Evolutionary conservation across 2,329 filamentous ascomycete genomes (phyloP).

Genomic region (Aspergillus puulaauensis): DNA sequence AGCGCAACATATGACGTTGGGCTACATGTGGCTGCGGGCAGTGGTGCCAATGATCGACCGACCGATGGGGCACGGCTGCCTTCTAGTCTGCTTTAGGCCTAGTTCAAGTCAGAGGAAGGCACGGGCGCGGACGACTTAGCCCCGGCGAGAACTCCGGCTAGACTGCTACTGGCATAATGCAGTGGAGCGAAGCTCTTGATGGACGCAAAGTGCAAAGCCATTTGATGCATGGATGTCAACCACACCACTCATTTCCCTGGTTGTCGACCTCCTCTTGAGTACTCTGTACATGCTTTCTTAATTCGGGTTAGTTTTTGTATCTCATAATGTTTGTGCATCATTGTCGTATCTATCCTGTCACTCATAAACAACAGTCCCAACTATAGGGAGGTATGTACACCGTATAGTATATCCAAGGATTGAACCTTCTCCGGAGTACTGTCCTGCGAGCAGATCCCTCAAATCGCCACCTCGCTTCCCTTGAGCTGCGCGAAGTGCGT

Average conservation of each 20-base stretch:
- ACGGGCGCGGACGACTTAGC: constrained; percentile 4
- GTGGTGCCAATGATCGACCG: constrained; percentile 14
- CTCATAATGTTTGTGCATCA: neutral
- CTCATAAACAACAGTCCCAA: neutral
- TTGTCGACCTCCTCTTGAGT: neutral
- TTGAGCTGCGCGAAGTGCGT: neutral
- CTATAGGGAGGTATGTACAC: neutral
- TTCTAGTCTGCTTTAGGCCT: neutral
- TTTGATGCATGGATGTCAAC: neutral
- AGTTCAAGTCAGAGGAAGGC: neutral
- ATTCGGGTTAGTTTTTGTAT: neutral
- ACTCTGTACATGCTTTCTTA: neutral
- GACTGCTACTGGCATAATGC: neutral
- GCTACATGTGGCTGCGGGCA: constrained; percentile 5
- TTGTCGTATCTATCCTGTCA: neutral
- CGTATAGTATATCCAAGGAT: neutral
- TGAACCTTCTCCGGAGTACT: neutral
- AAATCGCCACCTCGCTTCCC: constrained; percentile 12
- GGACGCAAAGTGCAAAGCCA: neutral
- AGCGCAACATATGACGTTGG: constrained; percentile 30
- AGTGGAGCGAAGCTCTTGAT: constrained; percentile 1
- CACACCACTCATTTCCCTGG: neutral
- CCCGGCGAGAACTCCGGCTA: neutral
- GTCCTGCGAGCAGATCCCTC: constrained; percentile 7
- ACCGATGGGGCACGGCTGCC: neutral